Conservation (phyloP, 192 early-diverging fungal species). For the Radiomyces spectabilis region DNA sequence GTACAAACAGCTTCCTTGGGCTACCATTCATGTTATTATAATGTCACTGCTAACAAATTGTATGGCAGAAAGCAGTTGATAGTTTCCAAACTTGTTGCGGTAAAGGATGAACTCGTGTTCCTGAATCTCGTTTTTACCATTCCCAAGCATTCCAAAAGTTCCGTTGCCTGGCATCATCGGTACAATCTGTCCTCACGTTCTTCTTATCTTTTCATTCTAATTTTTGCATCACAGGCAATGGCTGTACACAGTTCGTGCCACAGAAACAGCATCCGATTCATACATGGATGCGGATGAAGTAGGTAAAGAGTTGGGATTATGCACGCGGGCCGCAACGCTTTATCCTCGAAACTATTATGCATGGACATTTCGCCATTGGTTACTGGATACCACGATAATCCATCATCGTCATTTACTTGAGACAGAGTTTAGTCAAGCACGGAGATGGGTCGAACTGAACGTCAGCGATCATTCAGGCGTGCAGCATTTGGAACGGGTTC, state of each 20-base stretch:
- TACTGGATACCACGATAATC: slow-evolving; percentile 17
- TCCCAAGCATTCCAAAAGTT: slow-evolving; percentile 40
- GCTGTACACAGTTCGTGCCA: slow-evolving; percentile 12
- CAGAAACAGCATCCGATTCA: not conserved
- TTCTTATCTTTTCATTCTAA: too few species aligned
- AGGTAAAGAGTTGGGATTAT: slow-evolving; percentile 27
- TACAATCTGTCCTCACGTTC: slow-evolving; percentile 1
- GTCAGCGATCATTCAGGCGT: slow-evolving; percentile 42
- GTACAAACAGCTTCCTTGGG: too few species aligned
- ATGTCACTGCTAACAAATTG: too few species aligned
- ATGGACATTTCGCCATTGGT: slow-evolving; percentile 44
- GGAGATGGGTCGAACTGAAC: slow-evolving; percentile 24
- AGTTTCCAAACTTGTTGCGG: slow-evolving; percentile 9
- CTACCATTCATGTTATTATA: too few species aligned
- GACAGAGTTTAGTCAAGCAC: not conserved
- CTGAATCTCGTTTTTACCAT: slow-evolving; percentile 42
- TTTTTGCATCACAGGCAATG: slow-evolving; percentile 19
- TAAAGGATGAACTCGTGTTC: slow-evolving; percentile 28
- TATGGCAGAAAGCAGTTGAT: slow-evolving; percentile 46
- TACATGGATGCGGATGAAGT: slow-evolving; percentile 7
- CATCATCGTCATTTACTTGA: slow-evolving; percentile 2
- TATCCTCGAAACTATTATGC: slow-evolving; percentile 50
- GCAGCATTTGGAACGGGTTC: slow-evolving; percentile 34
- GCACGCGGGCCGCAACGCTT: slow-evolving; percentile 22
- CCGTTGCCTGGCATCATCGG: slow-evolving; percentile 43